Evolutionary conservation across 1,284 basidiomycete genomes (phyloP).

Genomic region (Rhizoctonia solani): DNA sequence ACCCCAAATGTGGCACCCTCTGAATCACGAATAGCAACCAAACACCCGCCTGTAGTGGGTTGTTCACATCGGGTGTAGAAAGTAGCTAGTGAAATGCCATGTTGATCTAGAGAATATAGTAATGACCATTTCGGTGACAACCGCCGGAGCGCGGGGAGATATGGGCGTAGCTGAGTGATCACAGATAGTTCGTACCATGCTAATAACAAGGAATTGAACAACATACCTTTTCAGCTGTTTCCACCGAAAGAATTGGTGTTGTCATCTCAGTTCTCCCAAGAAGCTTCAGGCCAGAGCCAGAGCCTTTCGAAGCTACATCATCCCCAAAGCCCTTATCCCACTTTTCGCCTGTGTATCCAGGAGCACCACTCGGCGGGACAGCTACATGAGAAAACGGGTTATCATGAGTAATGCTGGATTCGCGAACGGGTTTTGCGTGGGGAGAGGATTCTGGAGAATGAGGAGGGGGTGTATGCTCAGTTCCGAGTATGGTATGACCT

Average conservation of each 20-base stretch:
- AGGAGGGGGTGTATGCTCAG: slow-evolving; percentile 13
- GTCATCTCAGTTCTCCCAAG: slow-evolving; percentile 27
- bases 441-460: slow-evolving; percentile 8
- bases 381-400: slow-evolving; percentile 23
- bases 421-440: slow-evolving; percentile 15
- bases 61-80: slow-evolving; percentile 70
- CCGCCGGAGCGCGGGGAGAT: slow-evolving; percentile 79
- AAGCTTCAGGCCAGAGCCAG: slow-evolving; percentile 16
- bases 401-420: slow-evolving; percentile 15
- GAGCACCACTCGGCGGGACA: slow-evolving; percentile 22
- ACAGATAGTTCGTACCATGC: not conserved
- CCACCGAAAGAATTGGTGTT: slow-evolving; percentile 4
- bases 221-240: slow-evolving; percentile 24
- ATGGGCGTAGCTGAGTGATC: slow-evolving; percentile 61
- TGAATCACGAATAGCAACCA: slow-evolving; percentile 40
- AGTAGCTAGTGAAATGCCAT: slow-evolving; percentile 90
- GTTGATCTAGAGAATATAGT: slow-evolving; percentile 92
- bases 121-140: slow-evolving; percentile 83
- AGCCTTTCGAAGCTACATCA: not conserved
- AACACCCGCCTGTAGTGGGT: slow-evolving; percentile 45
- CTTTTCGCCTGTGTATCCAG: slow-evolving; percentile 18
- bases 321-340: slow-evolving; percentile 27
- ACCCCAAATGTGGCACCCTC: slow-evolving; percentile 63
- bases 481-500: not conserved
- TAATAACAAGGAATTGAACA: not conserved